Evolutionary conservation across 2,329 filamentous ascomycete species (phyloP).

Genomic region (Arthroderma sp.): DNA sequence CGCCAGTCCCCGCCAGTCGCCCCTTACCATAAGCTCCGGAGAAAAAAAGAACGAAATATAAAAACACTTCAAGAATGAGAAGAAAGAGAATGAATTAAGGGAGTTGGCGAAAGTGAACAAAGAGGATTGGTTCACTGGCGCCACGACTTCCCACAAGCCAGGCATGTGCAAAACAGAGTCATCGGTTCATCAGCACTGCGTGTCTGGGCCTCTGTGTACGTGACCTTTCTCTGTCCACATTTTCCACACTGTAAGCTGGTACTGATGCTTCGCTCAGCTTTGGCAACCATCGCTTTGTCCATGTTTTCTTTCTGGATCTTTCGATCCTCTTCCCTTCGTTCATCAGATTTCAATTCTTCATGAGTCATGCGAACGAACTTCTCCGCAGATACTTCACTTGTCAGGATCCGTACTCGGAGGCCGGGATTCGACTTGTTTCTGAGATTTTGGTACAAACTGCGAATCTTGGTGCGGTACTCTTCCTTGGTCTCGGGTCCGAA

Average conservation of each 20-base stretch:
- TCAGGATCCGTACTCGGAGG: slow-evolving; percentile 62
- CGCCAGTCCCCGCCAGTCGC: slow-evolving; percentile 1
- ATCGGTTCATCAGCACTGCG: slow-evolving; percentile 83
- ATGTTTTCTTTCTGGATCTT: slow-evolving; percentile 83
- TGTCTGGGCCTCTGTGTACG: slow-evolving; percentile 92
- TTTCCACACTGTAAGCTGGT: slow-evolving; percentile 79
- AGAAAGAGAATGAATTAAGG: slow-evolving; percentile 1
- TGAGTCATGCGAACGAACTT: slow-evolving; percentile 76
- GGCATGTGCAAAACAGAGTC: slow-evolving; percentile 36
- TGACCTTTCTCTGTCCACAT: slow-evolving; percentile 87
- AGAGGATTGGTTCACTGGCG: slow-evolving; percentile 15
- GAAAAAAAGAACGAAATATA: slow-evolving; percentile 4
- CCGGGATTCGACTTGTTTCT: slow-evolving; percentile 80
- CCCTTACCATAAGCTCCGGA: not conserved
- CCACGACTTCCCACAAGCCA: slow-evolving; percentile 38
- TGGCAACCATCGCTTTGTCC: slow-evolving; percentile 90
- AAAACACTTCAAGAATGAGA: slow-evolving; percentile 6
- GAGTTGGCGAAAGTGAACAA: slow-evolving; percentile 6
- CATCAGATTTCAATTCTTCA: slow-evolving; percentile 79
- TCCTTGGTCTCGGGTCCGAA: slow-evolving; percentile 57
- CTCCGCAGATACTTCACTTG: slow-evolving; percentile 56
- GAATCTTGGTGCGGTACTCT: slow-evolving; percentile 76
- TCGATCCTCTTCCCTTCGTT: slow-evolving; percentile 62
- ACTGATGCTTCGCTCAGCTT: slow-evolving; percentile 81
- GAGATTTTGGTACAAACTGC: slow-evolving; percentile 85